A percentile compares a stretch with the other conserved stretches of the same genome.
Conservation (phyloP, 2,329 filamentous ascomycete species). For the Penicillium sp. region DNA sequence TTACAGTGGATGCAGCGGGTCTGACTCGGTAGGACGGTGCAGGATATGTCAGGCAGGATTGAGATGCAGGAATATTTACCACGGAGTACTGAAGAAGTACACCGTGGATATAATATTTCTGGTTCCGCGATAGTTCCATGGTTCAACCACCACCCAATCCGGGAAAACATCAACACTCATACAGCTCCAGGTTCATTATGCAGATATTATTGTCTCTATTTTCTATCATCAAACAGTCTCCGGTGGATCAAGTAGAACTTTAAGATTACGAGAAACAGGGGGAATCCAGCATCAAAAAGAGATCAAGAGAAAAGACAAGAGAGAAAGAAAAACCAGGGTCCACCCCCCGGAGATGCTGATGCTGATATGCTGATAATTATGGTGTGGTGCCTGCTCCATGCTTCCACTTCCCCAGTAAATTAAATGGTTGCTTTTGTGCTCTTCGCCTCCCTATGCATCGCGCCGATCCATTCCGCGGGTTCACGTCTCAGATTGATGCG, state of each 20-base stretch:
- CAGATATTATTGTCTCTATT: slow-evolving; percentile 22
- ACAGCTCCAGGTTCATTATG: slow-evolving; percentile 9
- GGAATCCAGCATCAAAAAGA: slow-evolving; percentile 16
- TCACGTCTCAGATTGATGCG: slow-evolving; percentile 17
- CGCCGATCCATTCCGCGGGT: slow-evolving; percentile 15
- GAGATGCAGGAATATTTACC: too few species aligned
- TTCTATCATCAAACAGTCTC: slow-evolving; percentile 15
- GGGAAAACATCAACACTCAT: slow-evolving; percentile 1
- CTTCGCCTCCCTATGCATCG: slow-evolving; percentile 19
- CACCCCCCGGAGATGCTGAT: slow-evolving; percentile 17
- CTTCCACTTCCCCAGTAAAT: slow-evolving; percentile 14
- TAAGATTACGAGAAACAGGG: slow-evolving; percentile 16
- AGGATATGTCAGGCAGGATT: too few species aligned
- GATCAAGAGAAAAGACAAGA: slow-evolving; percentile 10
- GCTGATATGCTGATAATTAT: slow-evolving; percentile 24
- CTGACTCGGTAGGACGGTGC: too few species aligned
- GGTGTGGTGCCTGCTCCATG: slow-evolving; percentile 14
- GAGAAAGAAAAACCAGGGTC: slow-evolving; percentile 8
- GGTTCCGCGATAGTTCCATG: too few species aligned
- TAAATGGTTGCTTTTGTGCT: slow-evolving; percentile 16
- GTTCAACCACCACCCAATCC: too few species aligned
- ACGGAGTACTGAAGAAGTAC: too few species aligned
- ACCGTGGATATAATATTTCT: too few species aligned
- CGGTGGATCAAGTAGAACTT: slow-evolving; percentile 7
- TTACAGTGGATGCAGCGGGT: too few species aligned